Conservation (phyloP, 768 basidiomycete species). For the Suillus tomentosus region DNA sequence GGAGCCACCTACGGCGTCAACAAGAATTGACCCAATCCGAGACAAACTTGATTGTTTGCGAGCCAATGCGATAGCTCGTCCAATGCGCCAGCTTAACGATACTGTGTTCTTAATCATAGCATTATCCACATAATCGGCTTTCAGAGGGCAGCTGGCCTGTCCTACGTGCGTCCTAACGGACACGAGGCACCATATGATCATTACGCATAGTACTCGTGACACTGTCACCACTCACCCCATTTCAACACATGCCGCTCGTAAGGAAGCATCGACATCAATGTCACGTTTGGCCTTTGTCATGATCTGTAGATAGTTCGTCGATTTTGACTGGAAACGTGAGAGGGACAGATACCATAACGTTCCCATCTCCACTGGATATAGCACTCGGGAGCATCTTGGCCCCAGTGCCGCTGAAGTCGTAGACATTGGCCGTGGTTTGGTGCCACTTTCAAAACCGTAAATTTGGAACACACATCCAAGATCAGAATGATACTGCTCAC, state of each 20-base stretch:
- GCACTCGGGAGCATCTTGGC: conserved; percentile 34
- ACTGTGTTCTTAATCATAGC: conserved; percentile 53
- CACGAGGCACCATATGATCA: not conserved
- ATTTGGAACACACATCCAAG: conserved; percentile 13
- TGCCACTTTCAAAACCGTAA: conserved; percentile 25
- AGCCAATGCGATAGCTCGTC: conserved; percentile 55
- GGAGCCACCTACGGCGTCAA: conserved; percentile 38
- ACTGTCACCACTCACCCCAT: conserved; percentile 41
- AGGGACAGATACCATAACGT: conserved; percentile 30
- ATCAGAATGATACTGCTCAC: conserved; percentile 20
- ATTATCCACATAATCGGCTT: conserved; percentile 35
- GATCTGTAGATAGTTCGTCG: conserved; percentile 26
- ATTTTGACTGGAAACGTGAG: not conserved
- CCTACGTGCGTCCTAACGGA: conserved; percentile 44
- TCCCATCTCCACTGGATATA: conserved; percentile 42
- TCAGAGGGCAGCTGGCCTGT: conserved; percentile 43
- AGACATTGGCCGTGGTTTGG: conserved; percentile 35
- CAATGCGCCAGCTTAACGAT: conserved; percentile 65
- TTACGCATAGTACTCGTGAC: not conserved
- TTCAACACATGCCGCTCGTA: conserved; percentile 50
- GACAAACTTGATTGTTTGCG: conserved; percentile 48
- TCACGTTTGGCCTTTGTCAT: conserved; percentile 49
- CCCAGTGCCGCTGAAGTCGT: conserved; percentile 28
- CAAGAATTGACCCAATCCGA: conserved; percentile 36
- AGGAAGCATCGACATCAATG: conserved; percentile 43